These are phyloP conservation scores for Mucor ambiguus DNA, from an alignment of 371 early-diverging fungal genomes.

Conservation along the genomic window DNA sequence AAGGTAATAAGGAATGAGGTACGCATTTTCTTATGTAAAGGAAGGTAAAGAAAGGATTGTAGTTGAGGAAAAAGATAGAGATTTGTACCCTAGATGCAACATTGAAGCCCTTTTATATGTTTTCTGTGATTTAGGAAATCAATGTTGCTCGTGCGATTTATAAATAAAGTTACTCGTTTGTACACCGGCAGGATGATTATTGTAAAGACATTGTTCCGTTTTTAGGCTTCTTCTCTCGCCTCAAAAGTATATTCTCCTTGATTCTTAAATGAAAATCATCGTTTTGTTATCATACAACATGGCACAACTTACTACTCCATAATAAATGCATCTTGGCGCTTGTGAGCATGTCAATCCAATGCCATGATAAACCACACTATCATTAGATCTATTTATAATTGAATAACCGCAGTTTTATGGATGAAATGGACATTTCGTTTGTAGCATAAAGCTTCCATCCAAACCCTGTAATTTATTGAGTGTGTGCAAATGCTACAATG, in stretches of 20 bases:
- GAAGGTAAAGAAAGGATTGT: slow-evolving; percentile 7
- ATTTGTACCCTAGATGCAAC: background rate
- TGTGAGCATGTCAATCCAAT: background rate
- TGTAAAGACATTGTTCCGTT: background rate
- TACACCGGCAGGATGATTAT: background rate
- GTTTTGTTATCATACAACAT: background rate
- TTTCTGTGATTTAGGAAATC: background rate
- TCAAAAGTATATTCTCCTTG: background rate
- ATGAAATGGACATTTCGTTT: background rate
- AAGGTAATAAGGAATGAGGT: slow-evolving; percentile 26
- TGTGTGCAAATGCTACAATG: background rate
- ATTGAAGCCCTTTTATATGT: background rate
- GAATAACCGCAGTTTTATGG: background rate
- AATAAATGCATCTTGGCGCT: background rate
- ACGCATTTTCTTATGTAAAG: slow-evolving; percentile 21
- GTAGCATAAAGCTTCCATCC: background rate
- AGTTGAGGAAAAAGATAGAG: background rate
- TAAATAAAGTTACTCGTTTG: background rate
- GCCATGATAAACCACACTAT: background rate
- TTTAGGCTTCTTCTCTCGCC: background rate
- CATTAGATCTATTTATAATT: background rate
- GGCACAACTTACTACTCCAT: background rate
- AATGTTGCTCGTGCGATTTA: background rate
- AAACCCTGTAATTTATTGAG: background rate
- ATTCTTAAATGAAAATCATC: background rate